phyloP scores from a whole-genome alignment of 2,329 filamentous ascomycete genomes.

The Penicillium sp. region DNA sequence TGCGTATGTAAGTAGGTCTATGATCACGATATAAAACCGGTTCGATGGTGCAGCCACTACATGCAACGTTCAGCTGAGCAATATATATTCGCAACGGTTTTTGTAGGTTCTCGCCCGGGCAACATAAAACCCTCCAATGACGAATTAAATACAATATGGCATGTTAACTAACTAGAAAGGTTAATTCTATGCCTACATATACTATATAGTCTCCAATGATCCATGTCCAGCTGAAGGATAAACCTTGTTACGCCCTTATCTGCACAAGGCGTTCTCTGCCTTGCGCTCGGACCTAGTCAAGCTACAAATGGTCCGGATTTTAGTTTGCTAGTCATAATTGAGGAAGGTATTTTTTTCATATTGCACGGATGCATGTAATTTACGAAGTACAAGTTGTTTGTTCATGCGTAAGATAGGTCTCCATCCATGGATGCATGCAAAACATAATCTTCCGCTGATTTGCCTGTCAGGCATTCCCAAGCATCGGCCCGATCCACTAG shows the following conservation, averaged over 20 bases:
- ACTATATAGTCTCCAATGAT: background rate
- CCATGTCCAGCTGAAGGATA: slow-evolving; percentile 14
- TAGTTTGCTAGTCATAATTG: background rate
- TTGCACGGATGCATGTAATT: background rate
- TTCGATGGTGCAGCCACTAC: background rate
- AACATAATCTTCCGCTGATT: background rate
- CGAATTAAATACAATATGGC: background rate
- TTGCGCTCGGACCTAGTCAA: slow-evolving; percentile 19
- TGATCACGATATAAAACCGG: background rate
- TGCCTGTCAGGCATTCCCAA: background rate
- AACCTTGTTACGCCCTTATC: slow-evolving; percentile 5
- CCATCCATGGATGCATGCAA: background rate
- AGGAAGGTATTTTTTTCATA: background rate
- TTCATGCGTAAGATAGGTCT: background rate
- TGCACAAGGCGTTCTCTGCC: slow-evolving; percentile 17
- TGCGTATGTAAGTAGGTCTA: background rate
- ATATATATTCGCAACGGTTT: background rate
- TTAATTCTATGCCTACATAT: slow-evolving; percentile 2
- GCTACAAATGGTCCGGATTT: slow-evolving; percentile 1
- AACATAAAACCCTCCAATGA: background rate
- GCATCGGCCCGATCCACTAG: slow-evolving; percentile 13
- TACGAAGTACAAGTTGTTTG: background rate
- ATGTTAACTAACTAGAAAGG: background rate
- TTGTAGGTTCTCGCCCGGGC: background rate
- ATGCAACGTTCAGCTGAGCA: too few species aligned